phyloP scores from a whole-genome alignment of 441 rosid genomes.

The Arabidopsis hybrid region DNA sequence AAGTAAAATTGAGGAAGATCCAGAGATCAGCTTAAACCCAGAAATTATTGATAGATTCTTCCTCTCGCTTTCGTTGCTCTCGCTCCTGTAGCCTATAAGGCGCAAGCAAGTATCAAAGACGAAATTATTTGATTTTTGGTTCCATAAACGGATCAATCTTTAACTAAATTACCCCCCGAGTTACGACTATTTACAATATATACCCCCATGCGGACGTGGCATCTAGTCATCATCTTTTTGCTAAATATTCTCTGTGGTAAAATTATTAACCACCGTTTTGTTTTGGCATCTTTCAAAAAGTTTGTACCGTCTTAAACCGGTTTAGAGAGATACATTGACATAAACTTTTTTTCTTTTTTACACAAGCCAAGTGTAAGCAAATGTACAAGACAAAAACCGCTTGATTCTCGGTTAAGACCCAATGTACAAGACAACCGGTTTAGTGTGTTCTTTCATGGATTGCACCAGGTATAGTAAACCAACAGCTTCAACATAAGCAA shows the following conservation, averaged over 20 bases:
- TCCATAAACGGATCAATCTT: conserved; percentile 21
- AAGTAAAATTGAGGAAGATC: conserved; percentile 24
- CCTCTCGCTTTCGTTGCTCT: conserved; percentile 29
- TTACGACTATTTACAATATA: conserved; percentile 10
- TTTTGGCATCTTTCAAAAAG: conserved; percentile 5
- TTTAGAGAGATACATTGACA: not conserved
- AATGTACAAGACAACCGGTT: conserved; percentile 33
- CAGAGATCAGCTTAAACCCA: conserved; percentile 50
- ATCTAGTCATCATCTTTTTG: conserved; percentile 39
- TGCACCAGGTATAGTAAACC: conserved; percentile 8
- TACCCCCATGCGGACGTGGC: conserved; percentile 43
- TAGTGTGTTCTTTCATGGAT: not conserved
- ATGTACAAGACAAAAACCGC: conserved; percentile 11
- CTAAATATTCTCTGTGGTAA: conserved; percentile 33
- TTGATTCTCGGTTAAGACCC: conserved; percentile 18
- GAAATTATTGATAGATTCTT: conserved; percentile 39
- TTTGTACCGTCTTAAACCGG: not conserved
- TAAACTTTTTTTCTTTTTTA: not conserved
- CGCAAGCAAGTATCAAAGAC: conserved; percentile 6
- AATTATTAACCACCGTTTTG: conserved; percentile 10
- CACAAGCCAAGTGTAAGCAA: not conserved
- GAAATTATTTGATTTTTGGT: conserved; percentile 27
- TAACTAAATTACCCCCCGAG: not conserved
- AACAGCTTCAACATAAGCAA: conserved; percentile 19
- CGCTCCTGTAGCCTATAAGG: conserved; percentile 37